Base-by-base conservation (phyloP, 805 yeast genomes). In the Cyberlindnera saturnus region DNA sequence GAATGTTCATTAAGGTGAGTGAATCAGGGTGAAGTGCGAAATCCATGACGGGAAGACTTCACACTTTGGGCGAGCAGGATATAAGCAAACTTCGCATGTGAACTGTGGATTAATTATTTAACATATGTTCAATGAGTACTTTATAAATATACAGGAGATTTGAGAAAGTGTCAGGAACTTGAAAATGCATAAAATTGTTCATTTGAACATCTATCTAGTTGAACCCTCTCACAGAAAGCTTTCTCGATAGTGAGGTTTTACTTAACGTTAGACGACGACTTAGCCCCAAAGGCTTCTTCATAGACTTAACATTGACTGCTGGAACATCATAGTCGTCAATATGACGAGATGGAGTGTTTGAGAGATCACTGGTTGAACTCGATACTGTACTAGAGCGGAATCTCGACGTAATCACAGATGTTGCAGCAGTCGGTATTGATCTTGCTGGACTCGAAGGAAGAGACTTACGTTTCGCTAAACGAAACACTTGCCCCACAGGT, bases 401-500 rank as follows among this genome's bases (percentile, higher is more conserved):
- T 14, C 49, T 32, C 11, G 23, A 33, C 5, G 26, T 34, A 17
- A 40, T 36, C 8, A 40, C 23, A 9, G 40, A 20, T 13, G 23
- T 41, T 10, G 51, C 38, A 6, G 44, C 40, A 49, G n/a, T 15
- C 6, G 33, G 39, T 14, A 23, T 52, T n/a, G 45, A 60, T 48
- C 75, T 57, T 0, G 77, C 80, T 0, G 78, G 74, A 34, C 85
- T 79, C 7, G 58, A 50, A 0, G 76, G 68, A 32, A 86, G 62
- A 17, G 51, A 49, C 47, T 70, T 81, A 1, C 73, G 63, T 48
- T 75, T 81, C 3, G 85, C 71, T 30, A 75, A 60, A 34, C 95
- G 68, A 69, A 89, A 89, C 2, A 89, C 88, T 53, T 77, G 85
- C n/a, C 75, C 74, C 8, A 86, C 82, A 0, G 96, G 95, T 52